Evolutionary conservation across 768 basidiomycete species (phyloP).

Genomic region (Boletus reticuloceps): DNA sequence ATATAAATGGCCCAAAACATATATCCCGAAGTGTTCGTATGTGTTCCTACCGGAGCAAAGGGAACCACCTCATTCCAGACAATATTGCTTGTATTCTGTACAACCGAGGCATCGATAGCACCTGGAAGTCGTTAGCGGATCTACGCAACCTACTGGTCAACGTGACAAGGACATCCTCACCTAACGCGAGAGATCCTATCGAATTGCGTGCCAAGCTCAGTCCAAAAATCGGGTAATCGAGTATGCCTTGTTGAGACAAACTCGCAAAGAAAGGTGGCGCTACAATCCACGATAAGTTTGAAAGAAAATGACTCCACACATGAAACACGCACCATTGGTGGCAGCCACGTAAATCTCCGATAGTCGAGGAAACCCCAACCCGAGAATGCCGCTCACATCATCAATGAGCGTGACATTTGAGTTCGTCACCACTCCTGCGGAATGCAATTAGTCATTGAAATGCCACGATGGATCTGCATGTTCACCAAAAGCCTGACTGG

Average conservation of each 20-base stretch:
- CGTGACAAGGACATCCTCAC: conserved; percentile 30
- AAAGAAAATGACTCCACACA: not conserved
- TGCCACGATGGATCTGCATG: conserved; percentile 5
- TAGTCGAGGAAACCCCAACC: conserved; percentile 73
- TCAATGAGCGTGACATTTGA: conserved; percentile 64
- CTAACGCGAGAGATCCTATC: conserved; percentile 63
- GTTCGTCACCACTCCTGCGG: conserved; percentile 54
- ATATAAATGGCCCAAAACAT: conserved; percentile 74
- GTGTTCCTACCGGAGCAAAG: conserved; percentile 61
- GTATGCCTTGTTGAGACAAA: conserved; percentile 57
- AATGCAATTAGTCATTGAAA: not conserved
- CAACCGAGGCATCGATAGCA: conserved; percentile 71
- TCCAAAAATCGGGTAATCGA: conserved; percentile 79
- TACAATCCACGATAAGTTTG: conserved; percentile 23
- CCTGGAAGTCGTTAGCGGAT: conserved; percentile 41
- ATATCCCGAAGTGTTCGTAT: conserved; percentile 64
- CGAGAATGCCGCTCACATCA: conserved; percentile 68
- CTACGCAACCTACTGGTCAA: not conserved
- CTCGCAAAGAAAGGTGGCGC: conserved; percentile 67
- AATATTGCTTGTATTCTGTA: conserved; percentile 56
- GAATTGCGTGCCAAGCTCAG: conserved; percentile 58
- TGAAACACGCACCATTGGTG: conserved; percentile 45
- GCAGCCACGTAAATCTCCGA: conserved; percentile 52
- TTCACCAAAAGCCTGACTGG: conserved; percentile 68
- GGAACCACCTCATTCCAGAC: conserved; percentile 75